Evolutionary conservation across 2,329 filamentous ascomycete genomes (phyloP).

Genomic region (Ophiobolus disseminans): DNA sequence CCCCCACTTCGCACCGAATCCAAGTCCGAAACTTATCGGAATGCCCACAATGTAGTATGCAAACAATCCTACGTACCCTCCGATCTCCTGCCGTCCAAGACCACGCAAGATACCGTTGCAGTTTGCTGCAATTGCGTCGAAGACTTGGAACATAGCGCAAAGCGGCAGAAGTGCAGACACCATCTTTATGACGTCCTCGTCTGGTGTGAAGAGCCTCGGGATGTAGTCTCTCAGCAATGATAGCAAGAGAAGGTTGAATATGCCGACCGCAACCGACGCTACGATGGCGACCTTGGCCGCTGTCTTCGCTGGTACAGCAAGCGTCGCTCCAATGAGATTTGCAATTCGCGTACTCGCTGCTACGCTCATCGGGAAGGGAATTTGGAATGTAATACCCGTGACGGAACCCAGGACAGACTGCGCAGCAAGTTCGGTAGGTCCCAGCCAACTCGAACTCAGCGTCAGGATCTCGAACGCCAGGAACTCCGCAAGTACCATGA

Average conservation of each 20-base stretch:
- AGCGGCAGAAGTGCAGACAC: constrained; percentile 75
- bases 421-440: constrained; percentile 80
- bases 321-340: constrained; percentile 86
- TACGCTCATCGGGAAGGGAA: constrained; percentile 90
- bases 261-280: constrained; percentile 72
- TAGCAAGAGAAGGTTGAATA: constrained; percentile 78
- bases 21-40: constrained; percentile 79
- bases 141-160: constrained; percentile 87
- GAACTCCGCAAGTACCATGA: constrained; percentile 95
- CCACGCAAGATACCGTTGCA: constrained; percentile 87
- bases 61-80: constrained; percentile 85
- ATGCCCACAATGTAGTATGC: constrained; percentile 87
- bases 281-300: constrained; percentile 79
- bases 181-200: constrained; percentile 70
- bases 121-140: constrained; percentile 79
- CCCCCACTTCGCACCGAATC: constrained; percentile 78
- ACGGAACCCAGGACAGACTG: constrained; percentile 85
- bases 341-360: constrained; percentile 87
- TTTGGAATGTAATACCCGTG: constrained; percentile 81
- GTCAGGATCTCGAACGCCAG: constrained; percentile 92
- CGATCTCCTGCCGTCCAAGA: constrained; percentile 86
- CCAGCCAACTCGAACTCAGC: constrained; percentile 80
- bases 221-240: constrained; percentile 73
- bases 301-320: constrained; percentile 80
- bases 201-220: constrained; percentile 75